Percentiles rank a stretch among this genome's conserved stretches.
Conservation (phyloP, 768 basidiomycete species). For the Rhizopogon vesiculosus region DNA sequence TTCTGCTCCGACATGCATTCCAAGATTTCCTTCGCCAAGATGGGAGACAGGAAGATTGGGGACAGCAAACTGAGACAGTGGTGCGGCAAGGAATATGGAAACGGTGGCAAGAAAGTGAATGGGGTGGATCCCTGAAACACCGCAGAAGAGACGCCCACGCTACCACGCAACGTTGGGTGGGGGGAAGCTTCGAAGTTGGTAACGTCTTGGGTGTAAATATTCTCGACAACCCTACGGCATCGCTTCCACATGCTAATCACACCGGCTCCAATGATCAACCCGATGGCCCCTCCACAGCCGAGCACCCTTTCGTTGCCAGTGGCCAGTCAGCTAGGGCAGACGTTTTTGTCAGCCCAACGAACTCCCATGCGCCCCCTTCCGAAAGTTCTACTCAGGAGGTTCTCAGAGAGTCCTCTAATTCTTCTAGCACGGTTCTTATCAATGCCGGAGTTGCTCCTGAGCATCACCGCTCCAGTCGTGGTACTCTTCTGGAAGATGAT, state of each 20-base stretch:
- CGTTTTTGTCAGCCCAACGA: background rate
- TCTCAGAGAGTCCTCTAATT: constrained; percentile 6
- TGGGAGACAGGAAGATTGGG: constrained; percentile 66
- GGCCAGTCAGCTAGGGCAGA: background rate
- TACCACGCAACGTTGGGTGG: constrained; percentile 50
- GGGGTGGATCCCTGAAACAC: constrained; percentile 42
- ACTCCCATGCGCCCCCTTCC: background rate
- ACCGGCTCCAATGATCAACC: background rate
- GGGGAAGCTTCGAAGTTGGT: constrained; percentile 74
- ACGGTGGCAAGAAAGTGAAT: constrained; percentile 65
- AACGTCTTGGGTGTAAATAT: constrained; percentile 68
- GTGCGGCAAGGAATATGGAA: constrained; percentile 52
- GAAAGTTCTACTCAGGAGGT: background rate
- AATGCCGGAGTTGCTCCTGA: constrained; percentile 6
- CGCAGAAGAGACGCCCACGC: constrained; percentile 28
- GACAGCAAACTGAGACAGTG: constrained; percentile 44
- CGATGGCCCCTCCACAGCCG: background rate
- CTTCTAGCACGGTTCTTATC: constrained; percentile 19
- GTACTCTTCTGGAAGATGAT: background rate
- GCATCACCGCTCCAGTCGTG: constrained; percentile 2
- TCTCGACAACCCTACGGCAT: constrained; percentile 25
- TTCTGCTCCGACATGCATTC: constrained; percentile 56
- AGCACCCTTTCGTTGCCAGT: background rate
- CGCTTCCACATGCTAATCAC: background rate
- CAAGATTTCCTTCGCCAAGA: constrained; percentile 61